phyloP scores from a whole-genome alignment of 2,329 filamentous ascomycete genomes.

The Colletotrichum sp. region DNA sequence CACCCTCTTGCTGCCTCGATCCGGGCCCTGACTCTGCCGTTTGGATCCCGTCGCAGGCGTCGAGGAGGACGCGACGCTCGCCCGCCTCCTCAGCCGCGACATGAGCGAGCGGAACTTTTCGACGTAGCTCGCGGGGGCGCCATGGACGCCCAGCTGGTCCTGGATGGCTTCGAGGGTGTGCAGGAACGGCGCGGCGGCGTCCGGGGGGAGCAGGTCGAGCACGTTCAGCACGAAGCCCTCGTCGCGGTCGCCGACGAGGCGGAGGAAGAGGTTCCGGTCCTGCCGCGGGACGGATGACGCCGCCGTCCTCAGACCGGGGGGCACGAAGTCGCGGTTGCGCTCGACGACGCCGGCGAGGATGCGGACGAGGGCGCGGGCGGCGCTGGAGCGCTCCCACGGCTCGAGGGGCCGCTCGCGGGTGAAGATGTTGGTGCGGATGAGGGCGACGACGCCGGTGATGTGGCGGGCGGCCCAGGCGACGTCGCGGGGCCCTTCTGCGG shows the following conservation, averaged over 20 bases:
- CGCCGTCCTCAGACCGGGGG: constrained; percentile 19
- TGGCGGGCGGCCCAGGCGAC: constrained; percentile 56
- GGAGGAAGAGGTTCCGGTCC: constrained; percentile 52
- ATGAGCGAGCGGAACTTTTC: constrained; percentile 37
- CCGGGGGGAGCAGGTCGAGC: constrained; percentile 45
- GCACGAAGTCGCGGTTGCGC: constrained; percentile 42
- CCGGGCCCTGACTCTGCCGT: constrained; percentile 29
- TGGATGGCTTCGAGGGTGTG: constrained; percentile 38
- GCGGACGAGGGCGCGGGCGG: constrained; percentile 51
- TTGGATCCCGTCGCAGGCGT: constrained; percentile 32
- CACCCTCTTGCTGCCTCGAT: constrained; percentile 36
- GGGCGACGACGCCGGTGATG: constrained; percentile 44
- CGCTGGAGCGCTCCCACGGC: constrained; percentile 44
- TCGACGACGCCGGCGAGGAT: constrained; percentile 50
- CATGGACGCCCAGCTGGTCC: constrained; percentile 35
- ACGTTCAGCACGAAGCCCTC: constrained; percentile 50
- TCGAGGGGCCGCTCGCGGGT: constrained; percentile 40
- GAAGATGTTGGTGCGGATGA: constrained; percentile 48
- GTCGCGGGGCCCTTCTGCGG: constrained; percentile 37
- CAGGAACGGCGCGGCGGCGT: constrained; percentile 48
- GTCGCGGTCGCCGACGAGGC: constrained; percentile 50
- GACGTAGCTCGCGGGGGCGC: constrained; percentile 39
- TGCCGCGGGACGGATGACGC: constrained; percentile 7
- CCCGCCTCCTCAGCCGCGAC: constrained; percentile 28
- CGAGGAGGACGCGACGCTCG: constrained; percentile 22